phyloP scores from a whole-genome alignment of 176 grass and related monocot species.

The Alopecurus myosuroides region DNA sequence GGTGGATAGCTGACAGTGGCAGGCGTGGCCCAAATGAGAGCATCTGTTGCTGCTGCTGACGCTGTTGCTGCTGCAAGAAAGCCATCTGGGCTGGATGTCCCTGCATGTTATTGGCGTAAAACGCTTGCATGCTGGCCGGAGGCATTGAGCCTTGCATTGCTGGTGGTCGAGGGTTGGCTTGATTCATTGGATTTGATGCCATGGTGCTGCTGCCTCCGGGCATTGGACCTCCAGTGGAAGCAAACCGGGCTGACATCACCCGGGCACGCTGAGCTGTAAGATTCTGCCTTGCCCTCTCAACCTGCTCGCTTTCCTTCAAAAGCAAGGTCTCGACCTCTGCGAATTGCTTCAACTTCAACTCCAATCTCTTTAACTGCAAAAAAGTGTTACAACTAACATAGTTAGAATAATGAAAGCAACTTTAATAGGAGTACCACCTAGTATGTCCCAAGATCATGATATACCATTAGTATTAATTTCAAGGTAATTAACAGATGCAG shows the following conservation, averaged over 20 bases:
- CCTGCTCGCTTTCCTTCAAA: slow-evolving; percentile 82
- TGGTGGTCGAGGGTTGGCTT: slow-evolving; percentile 27
- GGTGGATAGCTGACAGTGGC: slow-evolving; percentile 77
- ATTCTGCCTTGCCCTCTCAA: slow-evolving; percentile 60
- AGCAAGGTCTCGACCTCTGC: slow-evolving; percentile 83
- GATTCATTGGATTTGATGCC: slow-evolving; percentile 42
- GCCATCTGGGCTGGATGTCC: slow-evolving; percentile 60
- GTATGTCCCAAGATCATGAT: neutral
- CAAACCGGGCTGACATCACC: slow-evolving; percentile 52
- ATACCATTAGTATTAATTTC: neutral
- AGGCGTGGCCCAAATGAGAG: slow-evolving; percentile 66
- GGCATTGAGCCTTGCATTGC: slow-evolving; percentile 21
- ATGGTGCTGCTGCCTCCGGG: slow-evolving; percentile 23
- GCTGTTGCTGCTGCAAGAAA: slow-evolving; percentile 58
- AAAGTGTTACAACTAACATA: neutral
- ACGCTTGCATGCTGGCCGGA: slow-evolving; percentile 28
- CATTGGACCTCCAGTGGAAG: slow-evolving; percentile 19
- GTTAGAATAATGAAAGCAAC: neutral
- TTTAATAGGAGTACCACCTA: slow-evolving; percentile 9
- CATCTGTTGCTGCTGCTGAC: slow-evolving; percentile 63
- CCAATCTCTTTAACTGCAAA: slow-evolving; percentile 91
- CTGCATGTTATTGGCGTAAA: slow-evolving; percentile 57
- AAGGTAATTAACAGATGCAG: neutral
- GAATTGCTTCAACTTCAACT: slow-evolving; percentile 96
- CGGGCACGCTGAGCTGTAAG: slow-evolving; percentile 45